A percentile compares a stretch with the other conserved stretches of the same genome.
phyloP scores from a whole-genome alignment of 1,284 basidiomycete species.

The Hymenochaete sp. region DNA sequence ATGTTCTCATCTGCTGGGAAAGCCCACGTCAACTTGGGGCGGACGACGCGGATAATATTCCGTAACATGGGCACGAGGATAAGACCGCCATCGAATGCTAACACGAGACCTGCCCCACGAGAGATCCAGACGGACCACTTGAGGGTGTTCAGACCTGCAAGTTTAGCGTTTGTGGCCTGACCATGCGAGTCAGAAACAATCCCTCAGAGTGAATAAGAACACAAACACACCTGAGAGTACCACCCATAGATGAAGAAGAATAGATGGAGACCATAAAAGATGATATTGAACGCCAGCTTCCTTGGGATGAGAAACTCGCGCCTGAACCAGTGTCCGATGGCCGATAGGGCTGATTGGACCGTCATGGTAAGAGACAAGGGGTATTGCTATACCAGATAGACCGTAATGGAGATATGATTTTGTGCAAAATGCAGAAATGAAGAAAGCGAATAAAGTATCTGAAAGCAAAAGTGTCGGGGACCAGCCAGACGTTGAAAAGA shows the following conservation, averaged over 20 bases:
- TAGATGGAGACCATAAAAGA: constrained; percentile 71
- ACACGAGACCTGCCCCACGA: constrained; percentile 77
- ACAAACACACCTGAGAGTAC: constrained; percentile 56
- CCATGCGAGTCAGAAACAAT: neutral
- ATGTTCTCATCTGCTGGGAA: constrained; percentile 87
- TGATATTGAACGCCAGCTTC: constrained; percentile 61
- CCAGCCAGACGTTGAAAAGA: constrained; percentile 42
- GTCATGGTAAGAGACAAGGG: constrained; percentile 12
- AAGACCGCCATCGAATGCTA: constrained; percentile 75
- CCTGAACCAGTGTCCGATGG: constrained; percentile 53
- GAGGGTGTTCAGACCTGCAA: constrained; percentile 69
- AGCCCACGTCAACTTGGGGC: constrained; percentile 67
- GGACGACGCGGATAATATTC: constrained; percentile 71
- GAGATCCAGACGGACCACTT: constrained; percentile 79
- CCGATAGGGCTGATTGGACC: constrained; percentile 35
- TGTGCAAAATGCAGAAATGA: constrained; percentile 23
- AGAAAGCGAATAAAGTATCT: constrained; percentile 21
- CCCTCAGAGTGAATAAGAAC: neutral
- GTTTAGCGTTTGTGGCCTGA: constrained; percentile 52
- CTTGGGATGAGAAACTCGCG: constrained; percentile 56
- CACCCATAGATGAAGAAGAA: constrained; percentile 71
- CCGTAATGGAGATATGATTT: no score
- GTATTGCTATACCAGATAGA: no score
- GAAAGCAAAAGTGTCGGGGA: constrained; percentile 32
- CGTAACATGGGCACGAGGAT: constrained; percentile 82